Base-by-base conservation (phyloP, 139 green algal genomes). In the Raphidocelis subcapitata region DNA sequence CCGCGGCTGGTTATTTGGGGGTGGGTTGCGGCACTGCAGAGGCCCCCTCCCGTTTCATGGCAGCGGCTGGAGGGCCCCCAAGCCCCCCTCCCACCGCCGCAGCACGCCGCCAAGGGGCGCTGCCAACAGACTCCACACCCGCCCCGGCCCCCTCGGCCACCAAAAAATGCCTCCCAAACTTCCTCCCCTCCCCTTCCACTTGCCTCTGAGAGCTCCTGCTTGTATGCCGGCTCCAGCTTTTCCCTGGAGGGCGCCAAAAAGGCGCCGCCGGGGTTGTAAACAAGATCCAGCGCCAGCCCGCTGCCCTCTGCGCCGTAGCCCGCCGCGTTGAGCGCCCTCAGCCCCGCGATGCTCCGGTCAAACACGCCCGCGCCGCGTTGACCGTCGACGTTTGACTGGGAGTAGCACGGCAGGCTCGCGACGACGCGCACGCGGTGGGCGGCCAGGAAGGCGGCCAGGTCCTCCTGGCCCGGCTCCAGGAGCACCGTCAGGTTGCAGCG, bases 401-500 rank as follows among this genome's bases (percentile, higher is more conserved):
- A 79, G 78, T 99, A 99, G 81, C 95, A 99, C 5, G 95, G 95
- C 81, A 99, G 81, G 24, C 88, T 96, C 14, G 95, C 95, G 21
- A 98, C 93, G 16, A 99, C 88, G 12, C 81, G 85, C 32, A 98
- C 88, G 74, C 65, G 51, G 52, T 98, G 73, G 3, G 90, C 61
- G 0, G 93, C 93, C 33, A 99, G 84, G 75, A 98, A 99, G 8
- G 83, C 41, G 4, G 77, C 77, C n/a, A 97, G 67, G 74, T 97
- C 88, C 75, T 98, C 92, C 69, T 98, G 93, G 1, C 93, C 94
- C 1, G 92, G 92, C 84, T 98, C 95, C 65, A 92, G 74, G 47
- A 99, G 91, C 51, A 98, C 95, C 4, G 95, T 99, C 3, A 99
- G 84, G 83, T 99, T 99, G 87, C 95, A 99, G 47, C 95, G 87